phyloP scores from a whole-genome alignment of 2,329 filamentous ascomycete genomes.

The Acarospora socialis region DNA sequence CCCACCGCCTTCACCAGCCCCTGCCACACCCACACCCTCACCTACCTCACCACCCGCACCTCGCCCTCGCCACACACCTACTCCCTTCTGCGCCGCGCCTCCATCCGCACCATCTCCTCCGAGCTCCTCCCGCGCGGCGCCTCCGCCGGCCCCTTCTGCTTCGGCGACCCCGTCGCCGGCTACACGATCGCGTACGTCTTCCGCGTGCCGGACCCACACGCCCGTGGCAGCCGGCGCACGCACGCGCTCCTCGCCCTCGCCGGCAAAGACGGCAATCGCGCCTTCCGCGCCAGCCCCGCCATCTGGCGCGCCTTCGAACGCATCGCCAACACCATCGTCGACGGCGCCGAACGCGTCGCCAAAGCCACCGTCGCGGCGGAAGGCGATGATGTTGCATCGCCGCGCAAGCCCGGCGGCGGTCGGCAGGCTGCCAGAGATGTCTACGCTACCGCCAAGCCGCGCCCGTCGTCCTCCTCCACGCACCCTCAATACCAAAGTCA shows the following conservation, averaged over 20 bases:
- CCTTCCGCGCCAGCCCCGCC: slow-evolving; percentile 31
- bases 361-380: background rate
- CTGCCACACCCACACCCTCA: slow-evolving; percentile 41
- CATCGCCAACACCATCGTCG: slow-evolving; percentile 39
- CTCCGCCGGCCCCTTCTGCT: slow-evolving; percentile 43
- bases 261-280: slow-evolving; percentile 35
- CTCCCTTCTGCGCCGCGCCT: slow-evolving; percentile 41
- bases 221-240: slow-evolving; percentile 40
- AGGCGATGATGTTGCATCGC: background rate
- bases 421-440: background rate
- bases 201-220: slow-evolving; percentile 42
- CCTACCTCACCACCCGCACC: slow-evolving; percentile 43
- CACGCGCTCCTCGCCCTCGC: slow-evolving; percentile 45
- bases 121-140: slow-evolving; percentile 42
- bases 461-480: too few species aligned
- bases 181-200: slow-evolving; percentile 48
- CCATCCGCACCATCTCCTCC: slow-evolving; percentile 43
- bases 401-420: background rate
- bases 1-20: slow-evolving; percentile 28
- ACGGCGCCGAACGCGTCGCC: slow-evolving; percentile 24
- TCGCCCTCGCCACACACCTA: slow-evolving; percentile 40
- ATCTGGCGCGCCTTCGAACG: slow-evolving; percentile 41
- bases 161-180: slow-evolving; percentile 40
- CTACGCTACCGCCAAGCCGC: too few species aligned
- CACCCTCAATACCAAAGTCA: slow-evolving; percentile 31